Percentiles rank a stretch among this genome's conserved stretches.
phyloP scores from a whole-genome alignment of 495 filamentous ascomycete genomes.

The Apiosordaria backusii region DNA sequence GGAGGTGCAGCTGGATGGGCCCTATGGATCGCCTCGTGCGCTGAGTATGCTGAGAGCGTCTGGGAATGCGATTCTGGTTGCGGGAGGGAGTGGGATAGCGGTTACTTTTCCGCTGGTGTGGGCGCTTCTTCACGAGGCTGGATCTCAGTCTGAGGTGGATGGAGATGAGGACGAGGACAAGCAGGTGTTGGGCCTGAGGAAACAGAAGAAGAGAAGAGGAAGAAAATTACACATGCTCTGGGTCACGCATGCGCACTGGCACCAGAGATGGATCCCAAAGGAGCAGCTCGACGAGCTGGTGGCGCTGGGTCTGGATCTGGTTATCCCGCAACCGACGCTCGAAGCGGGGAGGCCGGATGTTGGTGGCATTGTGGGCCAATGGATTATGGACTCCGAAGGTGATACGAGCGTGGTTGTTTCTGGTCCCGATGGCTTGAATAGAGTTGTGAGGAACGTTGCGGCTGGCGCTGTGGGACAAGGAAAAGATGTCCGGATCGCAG shows the following conservation, averaged over 20 bases:
- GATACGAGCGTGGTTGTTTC: slow-evolving; percentile 49
- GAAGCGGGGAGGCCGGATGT: slow-evolving; percentile 53
- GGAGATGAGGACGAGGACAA: background rate
- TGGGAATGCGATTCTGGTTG: slow-evolving; percentile 51
- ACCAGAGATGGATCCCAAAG: slow-evolving; percentile 49
- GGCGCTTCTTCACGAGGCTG: slow-evolving; percentile 28
- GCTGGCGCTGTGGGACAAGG: slow-evolving; percentile 41
- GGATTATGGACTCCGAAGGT: slow-evolving; percentile 28
- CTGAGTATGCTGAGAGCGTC: slow-evolving; percentile 35
- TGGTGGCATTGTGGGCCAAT: slow-evolving; percentile 30
- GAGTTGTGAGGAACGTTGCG: slow-evolving; percentile 51
- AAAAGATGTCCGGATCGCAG: slow-evolving; percentile 37
- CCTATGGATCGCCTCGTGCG: slow-evolving; percentile 51
- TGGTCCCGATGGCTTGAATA: slow-evolving; percentile 53
- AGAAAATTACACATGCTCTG: slow-evolving; percentile 53
- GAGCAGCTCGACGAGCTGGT: slow-evolving; percentile 45
- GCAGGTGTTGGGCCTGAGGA: background rate
- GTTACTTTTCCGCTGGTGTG: slow-evolving; percentile 49
- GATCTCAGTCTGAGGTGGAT: background rate
- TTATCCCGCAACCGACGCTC: slow-evolving; percentile 50
- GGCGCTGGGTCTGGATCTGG: slow-evolving; percentile 43
- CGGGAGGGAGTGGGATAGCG: slow-evolving; percentile 61
- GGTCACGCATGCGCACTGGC: slow-evolving; percentile 50
- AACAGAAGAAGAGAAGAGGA: slow-evolving; percentile 29
- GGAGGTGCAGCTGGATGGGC: slow-evolving; percentile 49